Evolutionary conservation across 2,329 filamentous ascomycete genomes (phyloP).

Genomic region (Phoma herbarum): DNA sequence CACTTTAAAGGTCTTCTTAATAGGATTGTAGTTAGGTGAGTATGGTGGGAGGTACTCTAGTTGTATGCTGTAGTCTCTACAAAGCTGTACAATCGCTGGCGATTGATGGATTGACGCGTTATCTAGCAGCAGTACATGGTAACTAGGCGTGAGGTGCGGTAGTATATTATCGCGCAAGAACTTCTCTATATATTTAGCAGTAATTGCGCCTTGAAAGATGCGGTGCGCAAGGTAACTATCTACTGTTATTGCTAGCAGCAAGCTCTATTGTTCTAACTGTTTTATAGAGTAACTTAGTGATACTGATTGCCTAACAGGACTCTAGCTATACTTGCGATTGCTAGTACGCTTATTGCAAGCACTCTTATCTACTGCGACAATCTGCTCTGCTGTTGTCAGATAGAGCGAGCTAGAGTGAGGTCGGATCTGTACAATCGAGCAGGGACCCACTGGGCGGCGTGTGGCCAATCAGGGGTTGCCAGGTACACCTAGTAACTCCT

Average conservation of each 20-base stretch:
- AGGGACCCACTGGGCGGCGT: too few relatives aligned
- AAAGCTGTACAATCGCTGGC: slow-evolving; percentile 6
- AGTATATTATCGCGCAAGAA: slow-evolving; percentile 8
- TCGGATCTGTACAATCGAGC: too few relatives aligned
- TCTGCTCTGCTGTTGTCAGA: slow-evolving; percentile 20
- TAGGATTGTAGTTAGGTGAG: too few relatives aligned
- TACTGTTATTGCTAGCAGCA: not conserved
- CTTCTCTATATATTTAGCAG: slow-evolving; percentile 4
- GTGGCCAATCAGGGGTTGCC: too few relatives aligned
- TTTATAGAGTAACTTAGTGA: slow-evolving; percentile 2
- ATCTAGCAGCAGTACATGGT: slow-evolving; percentile 1
- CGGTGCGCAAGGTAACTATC: not conserved
- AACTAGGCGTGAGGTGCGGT: not conserved
- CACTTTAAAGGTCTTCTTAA: too few relatives aligned
- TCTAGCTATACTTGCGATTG: too few relatives aligned
- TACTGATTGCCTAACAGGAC: slow-evolving; percentile 3
- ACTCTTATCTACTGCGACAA: slow-evolving; percentile 23
- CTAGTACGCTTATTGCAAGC: slow-evolving; percentile 23
- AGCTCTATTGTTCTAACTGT: not conserved
- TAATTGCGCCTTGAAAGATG: slow-evolving; percentile 12
- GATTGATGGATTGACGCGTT: not conserved
- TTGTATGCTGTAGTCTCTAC: slow-evolving; percentile 2
- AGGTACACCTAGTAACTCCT: too few relatives aligned
- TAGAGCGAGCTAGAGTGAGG: too few relatives aligned
- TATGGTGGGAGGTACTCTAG: too few relatives aligned